Conservation (phyloP, 1,139 yeast genomes). For the Zygoascus sp. region DNA sequence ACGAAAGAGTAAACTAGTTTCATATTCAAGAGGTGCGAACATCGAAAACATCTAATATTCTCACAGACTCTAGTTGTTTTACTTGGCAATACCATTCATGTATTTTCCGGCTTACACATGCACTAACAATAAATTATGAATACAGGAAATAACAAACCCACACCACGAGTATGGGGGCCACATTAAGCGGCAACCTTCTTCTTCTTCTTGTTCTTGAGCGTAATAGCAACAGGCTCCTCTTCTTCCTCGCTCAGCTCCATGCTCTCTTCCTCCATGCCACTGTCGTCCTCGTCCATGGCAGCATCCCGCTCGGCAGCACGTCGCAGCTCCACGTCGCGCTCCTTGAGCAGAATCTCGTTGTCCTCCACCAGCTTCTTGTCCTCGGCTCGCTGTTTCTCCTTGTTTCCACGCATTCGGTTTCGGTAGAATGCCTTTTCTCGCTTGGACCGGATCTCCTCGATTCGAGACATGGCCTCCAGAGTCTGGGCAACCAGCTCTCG, state of each 20-base stretch:
- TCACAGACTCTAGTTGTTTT: not conserved
- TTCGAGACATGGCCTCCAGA: constrained; percentile 89
- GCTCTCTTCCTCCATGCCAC: constrained; percentile 39
- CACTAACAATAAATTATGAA: constrained; percentile 1
- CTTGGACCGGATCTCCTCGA: constrained; percentile 91
- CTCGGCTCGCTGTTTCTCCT: constrained; percentile 75
- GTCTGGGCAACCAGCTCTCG: constrained; percentile 94
- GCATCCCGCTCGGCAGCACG: constrained; percentile 67
- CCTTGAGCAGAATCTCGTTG: constrained; percentile 81
- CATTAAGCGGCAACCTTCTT: constrained; percentile 5
- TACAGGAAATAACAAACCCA: constrained; percentile 6
- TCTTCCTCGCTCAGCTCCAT: constrained; percentile 37
- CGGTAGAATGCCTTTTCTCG: constrained; percentile 98
- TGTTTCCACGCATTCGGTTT: constrained; percentile 98
- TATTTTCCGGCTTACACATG: not conserved
- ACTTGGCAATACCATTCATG: not conserved
- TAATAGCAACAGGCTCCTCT: constrained; percentile 59
- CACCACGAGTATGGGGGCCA: constrained; percentile 13
- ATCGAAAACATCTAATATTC: not conserved
- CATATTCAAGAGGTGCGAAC: no score
- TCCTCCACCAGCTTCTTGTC: constrained; percentile 86
- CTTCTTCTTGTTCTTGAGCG: constrained; percentile 59
- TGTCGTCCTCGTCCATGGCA: constrained; percentile 40
- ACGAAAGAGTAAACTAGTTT: no score
- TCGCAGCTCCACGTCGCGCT: constrained; percentile 89